These are phyloP conservation scores for Aspergillus ochraceus DNA, from an alignment of 2,329 filamentous ascomycete genomes.

Conservation along the genomic window DNA sequence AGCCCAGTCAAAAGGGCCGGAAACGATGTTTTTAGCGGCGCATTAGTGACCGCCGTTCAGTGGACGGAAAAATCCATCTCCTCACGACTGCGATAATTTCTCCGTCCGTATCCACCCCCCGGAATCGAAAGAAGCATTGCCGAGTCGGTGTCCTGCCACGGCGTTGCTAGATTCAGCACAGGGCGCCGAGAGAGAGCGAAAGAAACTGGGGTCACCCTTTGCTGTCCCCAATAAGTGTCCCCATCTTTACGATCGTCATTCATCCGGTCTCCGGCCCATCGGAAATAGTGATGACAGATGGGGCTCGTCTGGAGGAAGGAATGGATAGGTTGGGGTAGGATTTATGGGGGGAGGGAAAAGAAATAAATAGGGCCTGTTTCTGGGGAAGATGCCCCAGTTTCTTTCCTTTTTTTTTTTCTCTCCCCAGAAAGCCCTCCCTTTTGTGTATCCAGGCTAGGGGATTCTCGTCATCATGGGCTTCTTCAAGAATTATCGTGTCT, in stretches of 20 bases:
- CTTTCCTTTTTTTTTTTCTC: background rate
- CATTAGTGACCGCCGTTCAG: constrained; percentile 4
- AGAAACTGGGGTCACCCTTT: constrained; percentile 5
- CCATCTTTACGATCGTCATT: background rate
- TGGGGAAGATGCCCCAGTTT: background rate
- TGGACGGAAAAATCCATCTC: constrained; percentile 18
- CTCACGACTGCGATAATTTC: constrained; percentile 13
- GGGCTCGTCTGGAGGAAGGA: background rate
- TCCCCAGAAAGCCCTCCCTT: constrained; percentile 2
- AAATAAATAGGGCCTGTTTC: background rate
- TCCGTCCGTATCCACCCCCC: constrained; percentile 16
- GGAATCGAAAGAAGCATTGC: constrained; percentile 9
- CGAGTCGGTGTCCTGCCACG: constrained; percentile 2
- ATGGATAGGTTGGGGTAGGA: background rate
- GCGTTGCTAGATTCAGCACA: constrained; percentile 8
- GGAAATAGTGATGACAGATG: background rate
- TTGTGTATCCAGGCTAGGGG: constrained; percentile 1
- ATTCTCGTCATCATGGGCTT: constrained; percentile 22
- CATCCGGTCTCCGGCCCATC: background rate
- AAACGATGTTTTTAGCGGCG: background rate
- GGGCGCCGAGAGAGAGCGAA: constrained; percentile 9
- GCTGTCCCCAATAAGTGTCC: background rate
- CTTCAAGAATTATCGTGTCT: constrained; percentile 47
- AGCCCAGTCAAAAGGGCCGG: no score
- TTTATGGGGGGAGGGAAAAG: background rate